These are phyloP conservation scores for Gardenia jasminoides DNA, from an alignment of 257 asterid species.

Conservation along the genomic window DNA sequence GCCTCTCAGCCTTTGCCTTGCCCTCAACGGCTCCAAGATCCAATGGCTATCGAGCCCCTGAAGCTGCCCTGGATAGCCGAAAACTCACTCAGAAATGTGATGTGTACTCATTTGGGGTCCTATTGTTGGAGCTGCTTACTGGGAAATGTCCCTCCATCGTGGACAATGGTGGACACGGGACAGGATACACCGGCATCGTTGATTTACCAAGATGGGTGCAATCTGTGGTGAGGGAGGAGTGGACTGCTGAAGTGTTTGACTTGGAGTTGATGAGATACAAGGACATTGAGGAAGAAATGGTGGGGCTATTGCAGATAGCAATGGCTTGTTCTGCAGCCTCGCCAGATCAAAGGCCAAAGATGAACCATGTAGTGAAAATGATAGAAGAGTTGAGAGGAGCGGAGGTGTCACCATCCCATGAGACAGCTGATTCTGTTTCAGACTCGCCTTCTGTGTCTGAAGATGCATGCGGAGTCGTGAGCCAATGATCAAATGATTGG, in stretches of 20 bases:
- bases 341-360: constrained; percentile 80
- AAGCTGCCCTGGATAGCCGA: constrained; percentile 53
- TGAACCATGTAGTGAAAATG: constrained; percentile 66
- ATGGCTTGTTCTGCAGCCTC: constrained; percentile 65
- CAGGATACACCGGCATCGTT: constrained; percentile 51
- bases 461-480: constrained; percentile 54
- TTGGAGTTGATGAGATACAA: constrained; percentile 97
- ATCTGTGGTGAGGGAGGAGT: constrained; percentile 94
- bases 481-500: constrained; percentile 41
- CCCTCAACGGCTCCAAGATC: constrained; percentile 52
- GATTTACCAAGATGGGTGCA: constrained; percentile 98
- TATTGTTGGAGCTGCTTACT: constrained; percentile 75
- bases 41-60: constrained; percentile 87
- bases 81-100: constrained; percentile 70
- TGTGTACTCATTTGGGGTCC: constrained; percentile 82
- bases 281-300: constrained; percentile 94
- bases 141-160: constrained; percentile 76
- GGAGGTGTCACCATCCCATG: constrained; percentile 69
- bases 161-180: constrained; percentile 42
- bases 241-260: constrained; percentile 98
- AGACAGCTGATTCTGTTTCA: constrained; percentile 53
- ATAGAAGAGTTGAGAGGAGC: constrained; percentile 76
- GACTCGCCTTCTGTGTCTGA: constrained; percentile 76
- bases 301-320: constrained; percentile 82
- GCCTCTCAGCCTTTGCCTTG: constrained; percentile 61